Evolutionary conservation across 169 alveolate species (phyloP).

Genomic region (Amoebophrya sp.): DNA sequence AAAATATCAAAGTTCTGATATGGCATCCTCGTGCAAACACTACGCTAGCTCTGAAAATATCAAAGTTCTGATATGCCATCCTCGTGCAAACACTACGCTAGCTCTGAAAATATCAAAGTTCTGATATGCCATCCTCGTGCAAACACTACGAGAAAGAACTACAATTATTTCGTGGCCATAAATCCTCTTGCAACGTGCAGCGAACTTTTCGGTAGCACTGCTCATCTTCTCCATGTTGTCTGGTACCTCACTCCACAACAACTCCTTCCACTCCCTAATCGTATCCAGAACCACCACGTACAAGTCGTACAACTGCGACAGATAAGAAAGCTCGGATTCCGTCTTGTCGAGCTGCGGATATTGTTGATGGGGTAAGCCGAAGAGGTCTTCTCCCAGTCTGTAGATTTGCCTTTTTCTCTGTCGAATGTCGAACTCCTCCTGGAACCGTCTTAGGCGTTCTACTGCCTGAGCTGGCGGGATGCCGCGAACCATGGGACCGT

Average conservation of each 20-base stretch:
- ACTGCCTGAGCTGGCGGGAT: constrained; percentile 72
- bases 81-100: too few species aligned
- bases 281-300: constrained; percentile 73
- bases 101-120: too few species aligned
- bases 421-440: constrained; percentile 63
- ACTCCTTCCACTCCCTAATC: constrained; percentile 78
- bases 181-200: constrained; percentile 76
- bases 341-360: constrained; percentile 89
- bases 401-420: constrained; percentile 65
- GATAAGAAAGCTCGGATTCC: constrained; percentile 78
- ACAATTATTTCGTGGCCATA: constrained; percentile 49
- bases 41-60: too few species aligned
- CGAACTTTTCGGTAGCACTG: constrained; percentile 62
- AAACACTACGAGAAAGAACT: background rate
- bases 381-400: constrained; percentile 83
- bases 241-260: constrained; percentile 78
- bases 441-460: constrained; percentile 70
- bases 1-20: too few species aligned
- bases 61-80: too few species aligned
- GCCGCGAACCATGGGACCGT: constrained; percentile 82
- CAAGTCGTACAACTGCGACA: constrained; percentile 77
- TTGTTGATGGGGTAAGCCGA: constrained; percentile 83
- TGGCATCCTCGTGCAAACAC: too few species aligned
- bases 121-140: too few species aligned
- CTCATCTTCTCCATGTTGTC: constrained; percentile 73